Percentiles rank a stretch among this genome's conserved stretches.
Evolutionary conservation across 2,329 filamentous ascomycete species (phyloP).

Genomic region (Dactylellina leptospora): DNA sequence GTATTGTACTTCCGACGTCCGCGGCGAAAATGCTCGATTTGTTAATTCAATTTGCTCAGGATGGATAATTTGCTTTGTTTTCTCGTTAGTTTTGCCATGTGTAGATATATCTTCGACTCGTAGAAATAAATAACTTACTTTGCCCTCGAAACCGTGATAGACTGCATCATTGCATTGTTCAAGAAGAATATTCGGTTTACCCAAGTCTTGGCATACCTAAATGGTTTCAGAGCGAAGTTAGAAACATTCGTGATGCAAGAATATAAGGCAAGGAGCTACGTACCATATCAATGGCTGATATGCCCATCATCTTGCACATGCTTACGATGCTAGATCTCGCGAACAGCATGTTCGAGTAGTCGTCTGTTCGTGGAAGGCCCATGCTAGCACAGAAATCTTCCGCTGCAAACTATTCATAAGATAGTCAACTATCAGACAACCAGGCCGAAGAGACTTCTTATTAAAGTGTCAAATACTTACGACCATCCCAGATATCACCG

Average conservation of each 20-base stretch:
- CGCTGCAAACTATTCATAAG: slow-evolving; percentile 33
- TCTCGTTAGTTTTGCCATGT: neutral
- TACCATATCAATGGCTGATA: slow-evolving; percentile 47
- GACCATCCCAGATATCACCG: slow-evolving; percentile 17
- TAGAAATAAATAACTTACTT: slow-evolving; percentile 13
- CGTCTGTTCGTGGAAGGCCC: slow-evolving; percentile 22
- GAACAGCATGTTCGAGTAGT: slow-evolving; percentile 32
- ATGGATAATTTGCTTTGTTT: slow-evolving; percentile 46
- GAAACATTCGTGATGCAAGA: neutral
- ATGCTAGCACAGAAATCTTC: slow-evolving; percentile 43
- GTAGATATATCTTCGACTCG: too few species aligned
- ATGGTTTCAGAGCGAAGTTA: neutral
- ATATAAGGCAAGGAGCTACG: neutral
- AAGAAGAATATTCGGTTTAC: slow-evolving; percentile 8
- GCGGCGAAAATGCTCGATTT: slow-evolving; percentile 24
- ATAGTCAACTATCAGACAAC: too few species aligned
- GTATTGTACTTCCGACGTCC: slow-evolving; percentile 1
- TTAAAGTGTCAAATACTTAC: too few species aligned
- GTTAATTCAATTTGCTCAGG: slow-evolving; percentile 41
- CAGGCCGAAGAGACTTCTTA: too few species aligned
- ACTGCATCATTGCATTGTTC: slow-evolving; percentile 24
- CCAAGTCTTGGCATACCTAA: slow-evolving; percentile 42
- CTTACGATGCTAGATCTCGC: slow-evolving; percentile 29
- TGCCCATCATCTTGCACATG: slow-evolving; percentile 11
- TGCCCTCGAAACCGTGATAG: slow-evolving; percentile 41